Evolutionary conservation across 306 rosid genomes (phyloP).

Genomic region (Gastrolobium bilobum): DNA sequence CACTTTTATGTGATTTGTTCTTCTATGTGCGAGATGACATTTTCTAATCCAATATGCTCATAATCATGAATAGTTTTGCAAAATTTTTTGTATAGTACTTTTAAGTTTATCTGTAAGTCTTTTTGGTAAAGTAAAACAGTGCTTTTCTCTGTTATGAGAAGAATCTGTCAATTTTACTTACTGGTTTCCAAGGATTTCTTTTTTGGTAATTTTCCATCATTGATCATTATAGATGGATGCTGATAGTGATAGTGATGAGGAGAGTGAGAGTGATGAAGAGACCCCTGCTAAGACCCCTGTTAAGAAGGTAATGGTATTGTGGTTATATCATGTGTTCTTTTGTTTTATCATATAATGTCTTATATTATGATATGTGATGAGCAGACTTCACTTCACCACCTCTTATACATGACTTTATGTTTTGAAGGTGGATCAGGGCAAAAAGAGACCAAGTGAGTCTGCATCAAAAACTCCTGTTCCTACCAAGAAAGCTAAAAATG

Average conservation of each 20-base stretch:
- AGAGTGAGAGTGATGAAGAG: constrained; percentile 60
- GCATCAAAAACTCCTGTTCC: constrained; percentile 67
- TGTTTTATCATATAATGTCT: not conserved
- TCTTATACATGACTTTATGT: not conserved
- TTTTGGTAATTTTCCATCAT: not conserved
- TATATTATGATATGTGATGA: not conserved
- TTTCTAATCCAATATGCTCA: constrained; percentile 1
- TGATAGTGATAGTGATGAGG: constrained; percentile 51
- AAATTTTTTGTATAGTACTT: not conserved
- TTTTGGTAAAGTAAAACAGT: not conserved
- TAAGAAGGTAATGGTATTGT: constrained; percentile 63
- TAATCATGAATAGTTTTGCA: not conserved
- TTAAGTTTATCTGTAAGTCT: not conserved
- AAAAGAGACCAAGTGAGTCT: constrained; percentile 73
- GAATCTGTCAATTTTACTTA: not conserved
- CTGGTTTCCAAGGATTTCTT: not conserved
- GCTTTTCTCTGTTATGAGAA: not conserved
- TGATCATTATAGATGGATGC: constrained; percentile 51
- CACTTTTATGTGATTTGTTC: constrained; percentile 4
- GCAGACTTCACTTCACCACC: not conserved
- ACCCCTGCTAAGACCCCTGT: constrained; percentile 54
- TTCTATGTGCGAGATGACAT: not conserved
- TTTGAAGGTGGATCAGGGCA: constrained; percentile 55
- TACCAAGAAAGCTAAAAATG: constrained; percentile 71
- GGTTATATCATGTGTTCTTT: not conserved